Evolutionary conservation across 192 early-diverging fungal genomes (phyloP).

Genomic region (Linnemannia elongata): DNA sequence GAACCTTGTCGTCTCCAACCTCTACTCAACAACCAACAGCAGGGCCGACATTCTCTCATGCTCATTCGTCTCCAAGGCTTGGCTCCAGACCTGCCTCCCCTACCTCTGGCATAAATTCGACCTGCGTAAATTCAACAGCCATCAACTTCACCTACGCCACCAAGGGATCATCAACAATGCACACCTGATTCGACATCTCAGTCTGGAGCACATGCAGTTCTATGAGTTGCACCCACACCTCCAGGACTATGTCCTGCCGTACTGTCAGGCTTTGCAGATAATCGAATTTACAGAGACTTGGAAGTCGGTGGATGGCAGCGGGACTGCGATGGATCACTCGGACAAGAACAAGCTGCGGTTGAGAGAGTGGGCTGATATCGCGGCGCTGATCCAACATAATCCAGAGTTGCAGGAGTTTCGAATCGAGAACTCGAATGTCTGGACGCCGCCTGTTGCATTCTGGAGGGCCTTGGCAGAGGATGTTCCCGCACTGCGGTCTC

Average conservation of each 20-base stretch:
- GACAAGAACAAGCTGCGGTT: not conserved
- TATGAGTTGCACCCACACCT: not conserved
- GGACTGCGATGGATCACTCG: not conserved
- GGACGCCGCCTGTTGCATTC: not conserved
- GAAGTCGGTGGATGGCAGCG: not conserved
- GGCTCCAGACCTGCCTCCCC: not conserved
- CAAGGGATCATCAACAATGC: not conserved
- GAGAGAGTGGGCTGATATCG: not conserved
- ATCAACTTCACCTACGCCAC: not conserved
- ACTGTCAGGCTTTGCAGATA: not conserved
- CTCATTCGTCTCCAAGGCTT: not conserved
- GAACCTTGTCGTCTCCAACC: not conserved
- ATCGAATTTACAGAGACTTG: not conserved
- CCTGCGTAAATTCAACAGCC: not conserved
- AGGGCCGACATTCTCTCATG: not conserved
- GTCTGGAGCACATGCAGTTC: not conserved
- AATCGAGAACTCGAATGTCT: not conserved
- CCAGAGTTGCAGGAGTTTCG: not conserved
- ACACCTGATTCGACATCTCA: not conserved
- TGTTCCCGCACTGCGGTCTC: not conserved
- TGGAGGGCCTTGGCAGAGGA: not conserved
- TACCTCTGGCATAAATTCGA: not conserved
- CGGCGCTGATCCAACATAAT: not conserved
- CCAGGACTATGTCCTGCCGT: not conserved
- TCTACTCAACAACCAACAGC: not conserved